phyloP scores from a whole-genome alignment of 805 yeast genomes.

The Blastobotrys muscicola region DNA sequence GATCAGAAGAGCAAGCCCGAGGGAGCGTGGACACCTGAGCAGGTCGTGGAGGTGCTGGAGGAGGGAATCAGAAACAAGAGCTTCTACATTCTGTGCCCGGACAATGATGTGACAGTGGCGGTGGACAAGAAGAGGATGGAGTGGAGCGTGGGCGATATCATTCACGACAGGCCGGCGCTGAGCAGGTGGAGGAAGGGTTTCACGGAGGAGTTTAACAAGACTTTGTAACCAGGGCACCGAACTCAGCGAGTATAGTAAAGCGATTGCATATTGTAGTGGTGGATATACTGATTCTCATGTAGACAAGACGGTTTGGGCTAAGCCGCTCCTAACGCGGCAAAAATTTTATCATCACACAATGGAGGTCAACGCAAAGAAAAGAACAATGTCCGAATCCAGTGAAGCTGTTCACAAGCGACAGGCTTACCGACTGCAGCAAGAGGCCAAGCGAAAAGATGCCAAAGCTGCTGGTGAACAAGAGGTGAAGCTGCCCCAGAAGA shows the following conservation, averaged over 20 bases:
- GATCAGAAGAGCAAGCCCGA: conserved; percentile 17
- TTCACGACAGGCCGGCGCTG: conserved; percentile 17
- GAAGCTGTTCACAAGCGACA: conserved; percentile 22
- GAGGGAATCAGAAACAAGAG: conserved; percentile 13
- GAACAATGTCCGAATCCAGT: not conserved
- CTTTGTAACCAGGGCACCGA: too few relatives aligned
- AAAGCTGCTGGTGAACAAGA: conserved; percentile 27
- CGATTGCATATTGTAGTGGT: too few relatives aligned
- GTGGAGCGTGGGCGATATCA: conserved; percentile 18
- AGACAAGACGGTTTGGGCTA: too few relatives aligned
- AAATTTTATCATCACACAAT: too few relatives aligned
- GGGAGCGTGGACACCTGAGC: conserved; percentile 24
- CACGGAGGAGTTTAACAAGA: too few relatives aligned
- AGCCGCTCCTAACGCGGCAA: too few relatives aligned
- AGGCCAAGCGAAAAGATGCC: conserved; percentile 37
- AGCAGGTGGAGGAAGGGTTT: conserved; percentile 17
- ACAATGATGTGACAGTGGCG: conserved; percentile 19
- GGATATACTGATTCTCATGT: too few relatives aligned
- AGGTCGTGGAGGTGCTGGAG: conserved; percentile 18
- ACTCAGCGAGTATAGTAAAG: too few relatives aligned
- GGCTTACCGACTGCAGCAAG: conserved; percentile 36
- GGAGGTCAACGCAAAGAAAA: too few relatives aligned
- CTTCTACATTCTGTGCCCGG: conserved; percentile 22
- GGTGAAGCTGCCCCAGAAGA: conserved; percentile 56
- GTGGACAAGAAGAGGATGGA: conserved; percentile 18